phyloP scores from a whole-genome alignment of 2,329 filamentous ascomycete genomes.

The Colletotrichum cereale region DNA sequence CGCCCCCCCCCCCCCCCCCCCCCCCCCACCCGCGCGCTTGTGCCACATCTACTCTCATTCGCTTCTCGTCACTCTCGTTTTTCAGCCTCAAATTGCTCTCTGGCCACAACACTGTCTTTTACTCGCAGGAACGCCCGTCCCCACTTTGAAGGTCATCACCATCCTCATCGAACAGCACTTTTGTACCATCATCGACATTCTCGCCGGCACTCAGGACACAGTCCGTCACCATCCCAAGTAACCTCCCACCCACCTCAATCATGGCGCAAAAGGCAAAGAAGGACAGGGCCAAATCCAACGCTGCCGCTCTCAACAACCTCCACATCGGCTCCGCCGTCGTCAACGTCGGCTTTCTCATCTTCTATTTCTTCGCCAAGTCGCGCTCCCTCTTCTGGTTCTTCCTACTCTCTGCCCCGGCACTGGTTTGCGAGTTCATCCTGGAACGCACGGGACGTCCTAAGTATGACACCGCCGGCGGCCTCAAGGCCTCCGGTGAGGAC shows the following conservation, averaged over 20 bases:
- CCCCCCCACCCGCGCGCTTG: slow-evolving; percentile 6
- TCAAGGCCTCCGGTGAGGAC: slow-evolving; percentile 87
- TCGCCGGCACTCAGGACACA: neutral
- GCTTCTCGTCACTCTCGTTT: slow-evolving; percentile 16
- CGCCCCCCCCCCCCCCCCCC: neutral
- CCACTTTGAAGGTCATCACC: slow-evolving; percentile 3
- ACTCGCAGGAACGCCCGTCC: slow-evolving; percentile 1
- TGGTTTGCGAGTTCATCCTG: slow-evolving; percentile 86
- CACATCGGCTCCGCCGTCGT: slow-evolving; percentile 81
- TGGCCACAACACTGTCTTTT: slow-evolving; percentile 30
- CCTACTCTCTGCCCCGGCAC: slow-evolving; percentile 78
- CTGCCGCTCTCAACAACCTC: slow-evolving; percentile 80
- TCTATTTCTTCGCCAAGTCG: slow-evolving; percentile 74
- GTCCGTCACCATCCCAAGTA: neutral
- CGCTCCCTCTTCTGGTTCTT: slow-evolving; percentile 78
- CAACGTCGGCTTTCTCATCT: slow-evolving; percentile 80
- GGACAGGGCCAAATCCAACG: slow-evolving; percentile 81
- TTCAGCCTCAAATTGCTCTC: slow-evolving; percentile 29
- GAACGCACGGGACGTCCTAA: slow-evolving; percentile 86
- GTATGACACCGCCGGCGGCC: slow-evolving; percentile 74
- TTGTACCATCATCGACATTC: slow-evolving; percentile 16
- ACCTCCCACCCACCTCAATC: neutral
- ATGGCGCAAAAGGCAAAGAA: slow-evolving; percentile 76
- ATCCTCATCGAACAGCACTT: neutral
- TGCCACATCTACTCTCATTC: slow-evolving; percentile 19